phyloP scores from a whole-genome alignment of 768 basidiomycete species.

The Tricholomella constricta region DNA sequence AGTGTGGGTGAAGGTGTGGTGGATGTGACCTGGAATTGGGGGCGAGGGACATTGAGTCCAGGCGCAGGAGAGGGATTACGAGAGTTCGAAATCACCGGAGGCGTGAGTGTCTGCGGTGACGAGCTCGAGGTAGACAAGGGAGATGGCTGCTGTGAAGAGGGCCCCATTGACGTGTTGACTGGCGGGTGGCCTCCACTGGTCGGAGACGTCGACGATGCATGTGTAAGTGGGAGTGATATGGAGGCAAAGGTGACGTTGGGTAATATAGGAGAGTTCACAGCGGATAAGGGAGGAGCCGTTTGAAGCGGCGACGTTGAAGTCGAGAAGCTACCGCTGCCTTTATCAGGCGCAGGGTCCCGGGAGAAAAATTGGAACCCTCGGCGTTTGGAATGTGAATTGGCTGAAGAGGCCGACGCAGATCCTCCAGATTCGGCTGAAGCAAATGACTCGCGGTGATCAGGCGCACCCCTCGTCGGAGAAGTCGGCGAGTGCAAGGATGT shows the following conservation, averaged over 20 bases:
- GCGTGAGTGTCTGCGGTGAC: slow-evolving; percentile 14
- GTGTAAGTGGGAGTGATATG: slow-evolving; percentile 22
- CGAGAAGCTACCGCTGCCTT: slow-evolving; percentile 14
- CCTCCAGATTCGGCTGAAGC: slow-evolving; percentile 21
- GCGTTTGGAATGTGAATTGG: slow-evolving; percentile 19
- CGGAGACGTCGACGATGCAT: slow-evolving; percentile 7
- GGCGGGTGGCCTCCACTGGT: slow-evolving; percentile 2
- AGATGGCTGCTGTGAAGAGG: slow-evolving; percentile 4
- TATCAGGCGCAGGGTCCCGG: slow-evolving; percentile 1
- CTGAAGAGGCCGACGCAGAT: slow-evolving; percentile 14
- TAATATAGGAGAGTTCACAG: slow-evolving; percentile 12
- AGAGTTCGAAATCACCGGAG: slow-evolving; percentile 10
- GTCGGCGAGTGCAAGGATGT: neutral
- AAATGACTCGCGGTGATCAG: slow-evolving; percentile 15
- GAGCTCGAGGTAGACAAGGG: slow-evolving; percentile 1
- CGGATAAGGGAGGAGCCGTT: slow-evolving; percentile 9
- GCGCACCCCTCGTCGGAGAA: neutral
- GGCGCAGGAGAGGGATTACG: slow-evolving; percentile 17
- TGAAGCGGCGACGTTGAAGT: slow-evolving; percentile 19
- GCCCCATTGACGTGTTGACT: neutral
- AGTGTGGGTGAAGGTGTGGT: slow-evolving; percentile 15
- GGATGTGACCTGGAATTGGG: neutral
- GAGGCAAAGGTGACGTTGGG: slow-evolving; percentile 19
- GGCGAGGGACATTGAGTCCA: slow-evolving; percentile 8
- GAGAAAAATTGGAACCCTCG: slow-evolving; percentile 12